A percentile compares a stretch with the other conserved stretches of the same genome.
These are phyloP conservation scores for Leccinum barrowsii DNA, from an alignment of 768 basidiomycete species.

Conservation along the genomic window DNA sequence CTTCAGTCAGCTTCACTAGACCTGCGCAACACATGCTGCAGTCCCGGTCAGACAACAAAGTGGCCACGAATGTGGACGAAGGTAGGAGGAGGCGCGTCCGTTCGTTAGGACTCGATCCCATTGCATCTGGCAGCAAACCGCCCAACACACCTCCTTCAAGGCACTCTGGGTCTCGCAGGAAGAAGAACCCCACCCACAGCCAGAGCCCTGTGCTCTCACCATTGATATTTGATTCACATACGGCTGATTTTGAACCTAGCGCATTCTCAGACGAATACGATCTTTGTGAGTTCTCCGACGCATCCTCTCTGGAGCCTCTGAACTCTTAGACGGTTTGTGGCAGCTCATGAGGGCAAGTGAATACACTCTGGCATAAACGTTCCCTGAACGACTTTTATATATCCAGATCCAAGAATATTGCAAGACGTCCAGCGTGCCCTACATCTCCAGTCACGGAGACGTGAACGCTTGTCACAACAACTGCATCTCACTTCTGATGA, in stretches of 20 bases:
- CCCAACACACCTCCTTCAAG: slow-evolving; percentile 16
- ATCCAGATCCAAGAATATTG: slow-evolving; percentile 69
- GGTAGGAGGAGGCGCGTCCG: slow-evolving; percentile 19
- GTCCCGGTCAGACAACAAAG: slow-evolving; percentile 12
- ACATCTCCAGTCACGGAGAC: slow-evolving; percentile 68
- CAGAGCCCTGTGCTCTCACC: slow-evolving; percentile 15
- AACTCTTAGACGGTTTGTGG: slow-evolving; percentile 3
- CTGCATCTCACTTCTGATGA: slow-evolving; percentile 18
- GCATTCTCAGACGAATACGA: slow-evolving; percentile 76
- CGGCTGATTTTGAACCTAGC: slow-evolving; percentile 36
- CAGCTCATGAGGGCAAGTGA: slow-evolving; percentile 72
- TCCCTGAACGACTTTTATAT: slow-evolving; percentile 11
- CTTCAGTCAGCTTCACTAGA: slow-evolving; percentile 23
- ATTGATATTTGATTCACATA: slow-evolving; percentile 25
- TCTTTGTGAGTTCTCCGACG: slow-evolving; percentile 50
- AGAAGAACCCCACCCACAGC: slow-evolving; percentile 15
- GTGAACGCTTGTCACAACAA: slow-evolving; percentile 48
- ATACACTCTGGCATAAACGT: slow-evolving; percentile 3
- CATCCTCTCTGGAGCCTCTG: slow-evolving; percentile 6
- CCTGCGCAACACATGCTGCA: slow-evolving; percentile 13
- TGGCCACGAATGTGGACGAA: slow-evolving; percentile 9
- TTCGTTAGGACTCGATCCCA: slow-evolving; percentile 20
- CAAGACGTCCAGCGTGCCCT: slow-evolving; percentile 79
- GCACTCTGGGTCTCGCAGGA: slow-evolving; percentile 18
- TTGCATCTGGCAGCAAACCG: slow-evolving; percentile 8